These are phyloP conservation scores for Elsinoe necatrix DNA, from an alignment of 2,329 filamentous ascomycete genomes.

Conservation along the genomic window DNA sequence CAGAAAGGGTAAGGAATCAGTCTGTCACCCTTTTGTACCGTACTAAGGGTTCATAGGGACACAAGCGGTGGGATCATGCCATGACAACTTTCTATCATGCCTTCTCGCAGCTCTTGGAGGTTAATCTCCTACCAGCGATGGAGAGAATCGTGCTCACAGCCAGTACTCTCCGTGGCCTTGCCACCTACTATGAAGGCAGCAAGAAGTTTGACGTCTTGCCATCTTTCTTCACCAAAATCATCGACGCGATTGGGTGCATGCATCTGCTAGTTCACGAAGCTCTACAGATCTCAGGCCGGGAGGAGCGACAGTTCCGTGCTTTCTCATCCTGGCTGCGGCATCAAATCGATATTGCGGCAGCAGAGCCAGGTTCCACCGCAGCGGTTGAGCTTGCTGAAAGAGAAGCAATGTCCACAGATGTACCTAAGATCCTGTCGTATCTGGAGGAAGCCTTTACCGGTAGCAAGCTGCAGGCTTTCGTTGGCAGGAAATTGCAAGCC, in stretches of 20 bases:
- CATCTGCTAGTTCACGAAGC: conserved; percentile 66
- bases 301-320: conserved; percentile 65
- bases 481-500: conserved; percentile 3
- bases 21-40: not conserved
- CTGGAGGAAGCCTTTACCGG: conserved; percentile 61
- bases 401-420: conserved; percentile 63
- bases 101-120: conserved; percentile 68
- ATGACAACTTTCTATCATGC: conserved; percentile 69
- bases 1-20: conserved; percentile 56
- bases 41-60: conserved; percentile 49
- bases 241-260: conserved; percentile 67
- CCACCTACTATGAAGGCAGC: conserved; percentile 66
- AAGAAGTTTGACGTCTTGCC: conserved; percentile 46
- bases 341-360: conserved; percentile 69
- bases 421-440: conserved; percentile 64
- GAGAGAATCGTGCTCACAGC: conserved; percentile 76
- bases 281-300: conserved; percentile 61
- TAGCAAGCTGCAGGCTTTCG: conserved; percentile 47
- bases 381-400: conserved; percentile 68
- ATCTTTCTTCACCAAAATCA: conserved; percentile 34
- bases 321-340: conserved; percentile 81
- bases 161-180: conserved; percentile 73
- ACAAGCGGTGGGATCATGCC: conserved; percentile 91
- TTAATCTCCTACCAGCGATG: conserved; percentile 80
- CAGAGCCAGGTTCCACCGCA: conserved; percentile 49